phyloP scores from a whole-genome alignment of 164 flowering plant genomes.

The Vitis amurensis region DNA sequence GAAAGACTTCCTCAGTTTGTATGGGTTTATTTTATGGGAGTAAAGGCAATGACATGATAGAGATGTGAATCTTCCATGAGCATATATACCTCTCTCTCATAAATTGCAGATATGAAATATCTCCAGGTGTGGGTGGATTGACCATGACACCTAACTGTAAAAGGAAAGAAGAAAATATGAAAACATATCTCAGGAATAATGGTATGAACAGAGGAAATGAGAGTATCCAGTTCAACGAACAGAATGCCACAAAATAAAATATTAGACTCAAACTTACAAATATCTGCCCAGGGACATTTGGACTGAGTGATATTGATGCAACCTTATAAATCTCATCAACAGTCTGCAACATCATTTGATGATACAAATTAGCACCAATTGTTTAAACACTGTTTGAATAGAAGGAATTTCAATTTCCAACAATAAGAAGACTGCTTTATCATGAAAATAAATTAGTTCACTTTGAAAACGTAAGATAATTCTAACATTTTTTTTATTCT shows the following conservation, averaged over 20 bases:
- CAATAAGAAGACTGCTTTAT: too few relatives aligned
- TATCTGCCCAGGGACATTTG: conserved; percentile 96
- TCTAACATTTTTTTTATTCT: too few relatives aligned
- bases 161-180: neutral
- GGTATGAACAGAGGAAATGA: neutral
- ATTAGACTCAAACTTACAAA: conserved; percentile 54
- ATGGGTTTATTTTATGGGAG: neutral
- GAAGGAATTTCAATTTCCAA: neutral
- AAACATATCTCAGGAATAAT: neutral
- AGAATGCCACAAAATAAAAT: neutral
- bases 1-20: neutral
- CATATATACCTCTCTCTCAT: conserved; percentile 63
- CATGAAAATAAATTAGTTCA: too few relatives aligned
- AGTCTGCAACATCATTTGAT: conserved; percentile 55
- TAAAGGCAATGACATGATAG: neutral
- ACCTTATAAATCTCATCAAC: conserved; percentile 97
- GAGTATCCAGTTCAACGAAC: neutral
- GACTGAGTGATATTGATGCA: conserved; percentile 91
- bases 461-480: too few relatives aligned
- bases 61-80: neutral
- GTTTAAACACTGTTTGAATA: neutral
- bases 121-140: conserved; percentile 93
- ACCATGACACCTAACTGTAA: conserved; percentile 94
- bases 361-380: conserved; percentile 7
- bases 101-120: conserved; percentile 75